These are phyloP conservation scores for Globisporangium recalcitrans DNA, from an alignment of 352 stramenopile genomes.

Conservation along the genomic window DNA sequence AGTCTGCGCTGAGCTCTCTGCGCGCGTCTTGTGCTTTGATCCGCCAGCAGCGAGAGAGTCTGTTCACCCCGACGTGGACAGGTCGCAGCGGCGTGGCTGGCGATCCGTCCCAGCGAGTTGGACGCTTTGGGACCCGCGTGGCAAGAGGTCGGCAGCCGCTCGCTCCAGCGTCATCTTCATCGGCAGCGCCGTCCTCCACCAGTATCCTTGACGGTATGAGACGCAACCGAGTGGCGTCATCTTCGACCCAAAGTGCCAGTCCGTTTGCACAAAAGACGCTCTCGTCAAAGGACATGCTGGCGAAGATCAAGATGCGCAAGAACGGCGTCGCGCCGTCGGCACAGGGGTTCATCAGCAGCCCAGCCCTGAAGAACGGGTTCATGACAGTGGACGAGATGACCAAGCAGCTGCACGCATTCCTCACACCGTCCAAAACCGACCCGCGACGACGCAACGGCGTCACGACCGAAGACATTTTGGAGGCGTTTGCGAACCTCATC, in stretches of 20 bases:
- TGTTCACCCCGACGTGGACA: constrained; percentile 78
- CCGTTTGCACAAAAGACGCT: constrained; percentile 30
- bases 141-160: constrained; percentile 20
- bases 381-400: constrained; percentile 56
- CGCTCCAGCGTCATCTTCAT: constrained; percentile 5
- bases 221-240: not conserved
- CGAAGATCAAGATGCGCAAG: constrained; percentile 48
- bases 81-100: constrained; percentile 63
- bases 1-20: constrained; percentile 77
- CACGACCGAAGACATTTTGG: constrained; percentile 87
- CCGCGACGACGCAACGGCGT: constrained; percentile 39
- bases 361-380: constrained; percentile 22
- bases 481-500: constrained; percentile 81
- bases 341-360: not conserved
- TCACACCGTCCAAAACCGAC: constrained; percentile 30
- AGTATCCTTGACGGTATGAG: not conserved
- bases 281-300: constrained; percentile 66
- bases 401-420: constrained; percentile 78
- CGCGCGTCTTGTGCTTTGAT: constrained; percentile 74
- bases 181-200: constrained; percentile 9
- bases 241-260: constrained; percentile 12
- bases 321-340: constrained; percentile 26
- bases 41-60: constrained; percentile 49
- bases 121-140: constrained; percentile 40
- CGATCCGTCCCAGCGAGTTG: constrained; percentile 46